phyloP scores from a whole-genome alignment of 495 filamentous ascomycete species.

The Talaromyces thailandensis region DNA sequence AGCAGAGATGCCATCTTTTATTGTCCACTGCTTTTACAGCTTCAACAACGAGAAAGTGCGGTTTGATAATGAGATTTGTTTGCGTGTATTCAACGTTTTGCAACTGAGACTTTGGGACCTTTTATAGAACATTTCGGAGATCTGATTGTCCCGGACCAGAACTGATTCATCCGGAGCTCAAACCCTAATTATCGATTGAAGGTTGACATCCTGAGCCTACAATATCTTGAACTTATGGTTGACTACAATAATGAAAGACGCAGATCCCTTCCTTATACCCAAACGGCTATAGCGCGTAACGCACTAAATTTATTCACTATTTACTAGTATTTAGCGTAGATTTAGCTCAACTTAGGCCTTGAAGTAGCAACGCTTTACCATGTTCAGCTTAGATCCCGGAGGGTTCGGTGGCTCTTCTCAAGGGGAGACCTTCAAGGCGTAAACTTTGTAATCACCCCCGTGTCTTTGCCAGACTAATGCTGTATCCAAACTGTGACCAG shows the following conservation, averaged over 20 bases:
- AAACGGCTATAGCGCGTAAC: not conserved
- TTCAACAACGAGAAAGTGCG: not conserved
- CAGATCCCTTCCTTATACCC: not conserved
- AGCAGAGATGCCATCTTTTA: not conserved
- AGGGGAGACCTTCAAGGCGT: not conserved
- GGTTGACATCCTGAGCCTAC: not conserved
- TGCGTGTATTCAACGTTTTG: too few relatives aligned
- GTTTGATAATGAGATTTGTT: not conserved
- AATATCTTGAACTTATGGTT: not conserved
- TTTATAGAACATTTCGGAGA: not conserved
- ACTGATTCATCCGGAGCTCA: not conserved
- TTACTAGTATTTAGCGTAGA: not conserved
- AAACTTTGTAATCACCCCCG: not conserved
- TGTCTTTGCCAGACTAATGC: not conserved
- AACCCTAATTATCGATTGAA: not conserved
- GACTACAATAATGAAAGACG: not conserved
- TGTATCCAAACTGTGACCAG: not conserved
- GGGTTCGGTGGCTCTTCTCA: not conserved
- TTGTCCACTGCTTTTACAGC: not conserved
- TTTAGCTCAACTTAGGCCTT: not conserved
- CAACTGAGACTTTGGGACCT: not conserved
- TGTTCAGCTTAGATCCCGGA: not conserved
- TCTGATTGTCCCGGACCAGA: not conserved
- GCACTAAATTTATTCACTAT: not conserved
- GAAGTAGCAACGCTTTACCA: not conserved